Conservation (phyloP, 1,139 yeast species). For the Pichia sorboxylosa region DNA sequence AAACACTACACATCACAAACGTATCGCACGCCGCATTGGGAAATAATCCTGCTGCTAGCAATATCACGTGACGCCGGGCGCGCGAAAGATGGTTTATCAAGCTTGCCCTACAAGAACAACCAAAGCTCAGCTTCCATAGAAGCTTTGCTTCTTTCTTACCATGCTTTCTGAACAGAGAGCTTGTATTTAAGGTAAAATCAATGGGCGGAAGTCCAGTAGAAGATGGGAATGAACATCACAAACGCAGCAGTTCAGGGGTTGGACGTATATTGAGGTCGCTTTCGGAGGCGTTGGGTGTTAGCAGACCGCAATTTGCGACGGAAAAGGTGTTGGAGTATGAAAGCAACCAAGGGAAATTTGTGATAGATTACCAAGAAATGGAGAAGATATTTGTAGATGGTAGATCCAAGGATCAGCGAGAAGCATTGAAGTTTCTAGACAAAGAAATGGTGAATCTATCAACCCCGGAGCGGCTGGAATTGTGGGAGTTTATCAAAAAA, state of each 20-base stretch:
- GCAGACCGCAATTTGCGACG: conserved; percentile 3
- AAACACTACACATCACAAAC: too few relatives aligned
- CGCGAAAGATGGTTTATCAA: too few relatives aligned
- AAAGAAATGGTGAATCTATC: conserved; percentile 41
- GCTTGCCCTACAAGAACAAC: too few relatives aligned
- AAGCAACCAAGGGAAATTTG: conserved; percentile 42
- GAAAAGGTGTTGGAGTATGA: conserved; percentile 4
- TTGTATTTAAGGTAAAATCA: too few relatives aligned
- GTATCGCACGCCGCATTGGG: too few relatives aligned
- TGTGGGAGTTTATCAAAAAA: conserved; percentile 63
- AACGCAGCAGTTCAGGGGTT: conserved; percentile 3
- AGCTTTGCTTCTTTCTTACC: too few relatives aligned
- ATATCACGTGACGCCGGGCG: too few relatives aligned
- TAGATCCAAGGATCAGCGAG: conserved; percentile 30
- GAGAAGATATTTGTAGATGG: conserved; percentile 29
- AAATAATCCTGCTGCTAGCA: too few relatives aligned
- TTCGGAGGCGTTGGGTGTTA: conserved; percentile 9
- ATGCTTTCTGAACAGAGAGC: too few relatives aligned
- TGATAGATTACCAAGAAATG: conserved; percentile 34
- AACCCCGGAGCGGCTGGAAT: conserved; percentile 53
- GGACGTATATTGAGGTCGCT: conserved; percentile 6
- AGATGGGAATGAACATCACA: not conserved
- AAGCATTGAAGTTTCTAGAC: conserved; percentile 42
- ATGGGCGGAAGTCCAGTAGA: too few relatives aligned
- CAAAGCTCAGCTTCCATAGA: too few relatives aligned